A percentile compares a stretch with the other conserved stretches of the same genome.
phyloP scores from a whole-genome alignment of 1,284 basidiomycete genomes.

The Flammula alnicola region DNA sequence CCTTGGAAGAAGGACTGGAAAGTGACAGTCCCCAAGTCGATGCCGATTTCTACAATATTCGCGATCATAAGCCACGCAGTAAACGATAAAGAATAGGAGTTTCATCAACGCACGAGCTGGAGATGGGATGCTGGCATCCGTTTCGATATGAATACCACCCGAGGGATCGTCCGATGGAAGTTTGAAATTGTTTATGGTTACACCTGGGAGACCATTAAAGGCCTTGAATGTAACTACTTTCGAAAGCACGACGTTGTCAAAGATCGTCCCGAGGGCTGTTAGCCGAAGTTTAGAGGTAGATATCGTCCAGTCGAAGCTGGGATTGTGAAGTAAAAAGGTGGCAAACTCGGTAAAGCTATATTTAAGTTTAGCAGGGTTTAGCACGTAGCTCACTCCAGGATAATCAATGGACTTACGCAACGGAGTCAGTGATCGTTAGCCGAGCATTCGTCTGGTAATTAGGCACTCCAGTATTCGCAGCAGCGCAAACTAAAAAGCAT shows the following conservation, averaged over 20 bases:
- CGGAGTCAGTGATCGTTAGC: conserved; percentile 59
- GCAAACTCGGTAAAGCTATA: conserved; percentile 71
- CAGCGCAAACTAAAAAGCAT: conserved; percentile 59
- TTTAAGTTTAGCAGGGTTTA: background rate
- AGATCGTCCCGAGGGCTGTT: conserved; percentile 70
- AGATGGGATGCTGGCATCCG: conserved; percentile 71
- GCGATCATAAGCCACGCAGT: conserved; percentile 14
- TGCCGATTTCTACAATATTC: conserved; percentile 60
- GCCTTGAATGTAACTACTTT: conserved; percentile 74
- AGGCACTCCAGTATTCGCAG: conserved; percentile 71
- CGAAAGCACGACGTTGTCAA: conserved; percentile 65
- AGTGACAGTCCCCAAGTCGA: conserved; percentile 71
- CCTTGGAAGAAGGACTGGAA: conserved; percentile 68
- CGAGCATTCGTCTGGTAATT: conserved; percentile 57
- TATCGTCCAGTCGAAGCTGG: conserved; percentile 74
- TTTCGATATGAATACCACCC: conserved; percentile 74
- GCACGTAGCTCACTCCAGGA: background rate
- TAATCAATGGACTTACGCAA: conserved; percentile 39
- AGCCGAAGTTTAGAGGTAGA: conserved; percentile 66
- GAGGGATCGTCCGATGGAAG: conserved; percentile 66
- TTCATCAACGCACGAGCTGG: conserved; percentile 62
- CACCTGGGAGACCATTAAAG: conserved; percentile 72
- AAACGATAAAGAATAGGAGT: background rate
- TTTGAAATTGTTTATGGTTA: conserved; percentile 73
- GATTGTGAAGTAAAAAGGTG: conserved; percentile 68